These are phyloP conservation scores for Cordyceps tenuipes DNA, from an alignment of 2,329 filamentous ascomycete species.

Conservation along the genomic window DNA sequence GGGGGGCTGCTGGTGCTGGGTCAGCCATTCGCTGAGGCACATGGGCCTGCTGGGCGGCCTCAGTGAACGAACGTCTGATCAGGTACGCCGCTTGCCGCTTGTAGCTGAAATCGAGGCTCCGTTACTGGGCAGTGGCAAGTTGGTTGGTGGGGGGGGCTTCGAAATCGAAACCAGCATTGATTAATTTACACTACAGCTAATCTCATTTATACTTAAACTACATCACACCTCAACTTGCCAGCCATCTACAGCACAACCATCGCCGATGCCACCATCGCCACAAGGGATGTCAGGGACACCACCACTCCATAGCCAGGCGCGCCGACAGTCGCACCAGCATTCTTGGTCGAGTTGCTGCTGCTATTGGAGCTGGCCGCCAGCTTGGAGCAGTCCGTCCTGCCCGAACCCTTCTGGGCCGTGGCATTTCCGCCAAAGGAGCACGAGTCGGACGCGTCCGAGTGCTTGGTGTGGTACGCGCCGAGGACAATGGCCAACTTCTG, in stretches of 20 bases:
- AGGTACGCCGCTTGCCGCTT: background rate
- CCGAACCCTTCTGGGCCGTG: constrained; percentile 39
- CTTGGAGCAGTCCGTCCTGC: constrained; percentile 37
- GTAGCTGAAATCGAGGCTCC: background rate
- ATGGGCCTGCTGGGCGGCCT: constrained; percentile 3
- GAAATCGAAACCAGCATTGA: background rate
- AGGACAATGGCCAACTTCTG: constrained; percentile 58
- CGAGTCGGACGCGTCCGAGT: constrained; percentile 45
- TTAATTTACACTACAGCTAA: background rate
- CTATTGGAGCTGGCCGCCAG: constrained; percentile 29
- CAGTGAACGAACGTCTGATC: background rate
- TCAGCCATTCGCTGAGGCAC: constrained; percentile 9
- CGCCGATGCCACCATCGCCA: constrained; percentile 34
- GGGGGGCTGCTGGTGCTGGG: background rate
- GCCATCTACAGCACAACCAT: constrained; percentile 44
- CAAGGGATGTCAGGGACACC: constrained; percentile 25
- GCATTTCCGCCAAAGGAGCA: constrained; percentile 68
- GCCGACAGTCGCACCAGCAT: constrained; percentile 26
- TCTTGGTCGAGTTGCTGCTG: constrained; percentile 14
- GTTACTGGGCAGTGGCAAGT: background rate
- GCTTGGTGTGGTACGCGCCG: constrained; percentile 41
- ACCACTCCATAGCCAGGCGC: constrained; percentile 30
- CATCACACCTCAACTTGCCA: background rate
- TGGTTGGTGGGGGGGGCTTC: background rate
- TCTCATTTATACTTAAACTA: background rate